These are phyloP conservation scores for Sporothrix curviconia DNA, from an alignment of 2,329 filamentous ascomycete species.

Conservation along the genomic window DNA sequence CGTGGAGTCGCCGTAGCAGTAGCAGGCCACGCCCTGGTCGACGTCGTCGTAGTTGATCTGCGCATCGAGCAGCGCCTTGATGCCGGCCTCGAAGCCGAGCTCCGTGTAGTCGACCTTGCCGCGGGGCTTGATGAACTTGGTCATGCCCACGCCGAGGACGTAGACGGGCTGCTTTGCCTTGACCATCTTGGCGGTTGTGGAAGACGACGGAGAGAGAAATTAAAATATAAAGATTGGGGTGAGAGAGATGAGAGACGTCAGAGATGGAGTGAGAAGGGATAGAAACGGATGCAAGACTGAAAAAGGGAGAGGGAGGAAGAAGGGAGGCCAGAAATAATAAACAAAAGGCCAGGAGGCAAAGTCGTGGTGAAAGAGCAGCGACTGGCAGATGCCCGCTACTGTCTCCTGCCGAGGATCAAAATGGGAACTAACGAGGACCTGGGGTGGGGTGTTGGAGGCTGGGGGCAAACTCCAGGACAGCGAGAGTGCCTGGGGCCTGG, in stretches of 20 bases:
- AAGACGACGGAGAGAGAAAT: not conserved
- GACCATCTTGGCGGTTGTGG: slow-evolving; percentile 34
- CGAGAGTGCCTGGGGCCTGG: too few species aligned
- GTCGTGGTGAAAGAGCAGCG: not conserved
- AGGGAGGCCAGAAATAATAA: not conserved
- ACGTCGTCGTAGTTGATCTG: slow-evolving; percentile 96
- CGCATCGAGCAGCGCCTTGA: slow-evolving; percentile 79
- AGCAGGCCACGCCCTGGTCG: slow-evolving; percentile 92
- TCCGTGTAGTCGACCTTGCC: slow-evolving; percentile 93
- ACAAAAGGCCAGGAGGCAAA: not conserved
- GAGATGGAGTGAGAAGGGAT: not conserved
- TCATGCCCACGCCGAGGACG: slow-evolving; percentile 96
- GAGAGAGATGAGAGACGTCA: not conserved
- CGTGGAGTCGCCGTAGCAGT: slow-evolving; percentile 93
- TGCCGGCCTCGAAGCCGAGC: slow-evolving; percentile 83
- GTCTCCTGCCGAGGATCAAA: slow-evolving; percentile 13
- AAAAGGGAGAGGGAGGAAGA: not conserved
- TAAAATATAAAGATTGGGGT: not conserved
- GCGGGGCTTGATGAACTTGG: slow-evolving; percentile 96
- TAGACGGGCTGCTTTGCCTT: slow-evolving; percentile 57
- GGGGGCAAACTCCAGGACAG: too few species aligned
- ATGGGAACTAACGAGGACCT: slow-evolving; percentile 8
- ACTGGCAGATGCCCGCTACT: not conserved
- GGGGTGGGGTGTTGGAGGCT: too few species aligned
- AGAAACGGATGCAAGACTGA: not conserved